phyloP scores from a whole-genome alignment of 2,329 filamentous ascomycete species.

The Calonectria pseudoturangicola region DNA sequence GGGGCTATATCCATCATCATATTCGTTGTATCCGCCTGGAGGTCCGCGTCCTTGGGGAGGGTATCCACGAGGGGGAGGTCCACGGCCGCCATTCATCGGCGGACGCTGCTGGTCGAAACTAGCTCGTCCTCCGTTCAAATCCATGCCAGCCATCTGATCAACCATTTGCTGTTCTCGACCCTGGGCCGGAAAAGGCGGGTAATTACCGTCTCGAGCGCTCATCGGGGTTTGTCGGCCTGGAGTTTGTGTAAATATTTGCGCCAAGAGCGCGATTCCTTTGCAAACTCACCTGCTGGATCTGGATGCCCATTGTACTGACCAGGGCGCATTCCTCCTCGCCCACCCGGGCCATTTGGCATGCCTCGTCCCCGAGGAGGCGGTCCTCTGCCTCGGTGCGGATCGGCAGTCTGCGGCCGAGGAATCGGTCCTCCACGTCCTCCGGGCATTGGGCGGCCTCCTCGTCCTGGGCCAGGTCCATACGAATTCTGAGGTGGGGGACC shows the following conservation, averaged over 20 bases:
- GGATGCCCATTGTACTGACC: conserved; percentile 63
- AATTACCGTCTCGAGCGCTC: conserved; percentile 55
- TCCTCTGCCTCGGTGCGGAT: conserved; percentile 59
- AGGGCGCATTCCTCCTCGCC: conserved; percentile 64
- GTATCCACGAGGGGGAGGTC: conserved; percentile 56
- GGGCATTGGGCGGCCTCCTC: conserved; percentile 65
- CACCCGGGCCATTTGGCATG: conserved; percentile 54
- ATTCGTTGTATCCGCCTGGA: conserved; percentile 55
- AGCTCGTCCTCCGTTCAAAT: conserved; percentile 56
- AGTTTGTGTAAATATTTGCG: conserved; percentile 39
- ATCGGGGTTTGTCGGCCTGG: conserved; percentile 52
- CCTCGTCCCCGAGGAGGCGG: conserved; percentile 61
- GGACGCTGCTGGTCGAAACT: conserved; percentile 54
- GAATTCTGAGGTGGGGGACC: conserved; percentile 66
- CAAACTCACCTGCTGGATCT: conserved; percentile 64
- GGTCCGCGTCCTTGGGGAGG: conserved; percentile 54
- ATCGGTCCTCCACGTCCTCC: conserved; percentile 67
- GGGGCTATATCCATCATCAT: conserved; percentile 53
- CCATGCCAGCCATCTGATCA: conserved; percentile 61
- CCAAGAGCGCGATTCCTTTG: conserved; percentile 4
- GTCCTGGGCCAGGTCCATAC: conserved; percentile 64
- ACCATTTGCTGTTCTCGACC: conserved; percentile 57
- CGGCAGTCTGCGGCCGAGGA: conserved; percentile 63
- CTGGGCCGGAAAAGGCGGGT: conserved; percentile 46
- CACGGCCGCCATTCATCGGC: conserved; percentile 53